Evolutionary conservation across 2,329 filamentous ascomycete species (phyloP).

Genomic region (Fusarium sp.): DNA sequence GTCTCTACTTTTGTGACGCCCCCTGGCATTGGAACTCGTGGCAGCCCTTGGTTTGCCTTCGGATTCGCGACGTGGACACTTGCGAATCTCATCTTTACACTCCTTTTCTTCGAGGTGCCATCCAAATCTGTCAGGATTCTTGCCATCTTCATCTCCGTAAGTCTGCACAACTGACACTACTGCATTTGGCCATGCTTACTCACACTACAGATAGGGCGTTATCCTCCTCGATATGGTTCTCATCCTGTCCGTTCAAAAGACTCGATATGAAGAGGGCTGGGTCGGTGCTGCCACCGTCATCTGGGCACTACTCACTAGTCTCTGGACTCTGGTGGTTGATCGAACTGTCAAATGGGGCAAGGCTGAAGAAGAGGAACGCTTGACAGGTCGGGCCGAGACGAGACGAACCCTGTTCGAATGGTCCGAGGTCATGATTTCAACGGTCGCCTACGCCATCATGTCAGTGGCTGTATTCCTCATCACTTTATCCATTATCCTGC

Average conservation of each 20-base stretch:
- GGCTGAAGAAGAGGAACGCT: constrained; percentile 87
- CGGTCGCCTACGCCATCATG: constrained; percentile 75
- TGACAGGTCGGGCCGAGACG: constrained; percentile 89
- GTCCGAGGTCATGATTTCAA: constrained; percentile 81
- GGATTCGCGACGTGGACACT: constrained; percentile 83
- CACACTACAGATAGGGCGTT: constrained; percentile 41
- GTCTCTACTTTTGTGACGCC: constrained; percentile 91
- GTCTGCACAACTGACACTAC: neutral
- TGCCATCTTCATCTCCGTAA: constrained; percentile 70
- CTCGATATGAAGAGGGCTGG: constrained; percentile 88
- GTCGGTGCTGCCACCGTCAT: constrained; percentile 86
- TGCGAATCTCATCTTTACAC: constrained; percentile 77
- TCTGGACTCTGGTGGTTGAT: constrained; percentile 84
- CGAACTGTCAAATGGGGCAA: constrained; percentile 92
- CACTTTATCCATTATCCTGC: constrained; percentile 81
- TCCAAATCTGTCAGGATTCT: constrained; percentile 82
- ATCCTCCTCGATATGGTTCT: constrained; percentile 76
- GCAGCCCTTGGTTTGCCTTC: constrained; percentile 93
- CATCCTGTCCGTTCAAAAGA: constrained; percentile 77
- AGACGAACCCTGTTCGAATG: constrained; percentile 85
- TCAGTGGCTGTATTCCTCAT: constrained; percentile 77
- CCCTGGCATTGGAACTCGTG: constrained; percentile 84
- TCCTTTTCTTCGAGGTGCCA: constrained; percentile 89
- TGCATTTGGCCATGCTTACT: constrained; percentile 34
- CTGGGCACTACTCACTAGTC: constrained; percentile 81